Evolutionary conservation across 768 basidiomycete species (phyloP).

Genomic region (Mycena vulgaris): DNA sequence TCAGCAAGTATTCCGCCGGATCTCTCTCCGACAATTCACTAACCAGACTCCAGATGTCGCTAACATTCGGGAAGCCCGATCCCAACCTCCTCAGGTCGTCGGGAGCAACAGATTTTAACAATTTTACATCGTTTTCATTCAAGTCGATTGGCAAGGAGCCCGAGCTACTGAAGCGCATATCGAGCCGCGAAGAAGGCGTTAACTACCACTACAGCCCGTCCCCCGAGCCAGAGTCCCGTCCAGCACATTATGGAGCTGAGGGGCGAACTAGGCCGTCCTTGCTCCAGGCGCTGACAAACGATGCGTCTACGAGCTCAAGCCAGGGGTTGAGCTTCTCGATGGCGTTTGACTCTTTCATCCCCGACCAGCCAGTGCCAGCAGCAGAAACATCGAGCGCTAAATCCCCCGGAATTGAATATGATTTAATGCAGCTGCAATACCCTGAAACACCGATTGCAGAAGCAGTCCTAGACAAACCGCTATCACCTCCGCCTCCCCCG

Average conservation of each 20-base stretch:
- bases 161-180: slow-evolving; percentile 66
- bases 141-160: slow-evolving; percentile 69
- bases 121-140: slow-evolving; percentile 59
- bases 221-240: slow-evolving; percentile 30
- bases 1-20: slow-evolving; percentile 6
- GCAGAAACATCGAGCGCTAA: not conserved
- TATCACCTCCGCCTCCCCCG: slow-evolving; percentile 3
- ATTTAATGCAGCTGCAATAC: slow-evolving; percentile 32
- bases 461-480: not conserved
- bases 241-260: slow-evolving; percentile 1
- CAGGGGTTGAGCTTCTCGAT: not conserved
- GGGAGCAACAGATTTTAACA: slow-evolving; percentile 11
- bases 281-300: slow-evolving; percentile 28
- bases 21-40: not conserved
- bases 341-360: not conserved
- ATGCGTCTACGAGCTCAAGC: not conserved
- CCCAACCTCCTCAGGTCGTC: slow-evolving; percentile 21
- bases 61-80: slow-evolving; percentile 22
- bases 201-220: slow-evolving; percentile 45
- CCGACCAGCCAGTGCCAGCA: not conserved
- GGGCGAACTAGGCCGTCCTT: slow-evolving; percentile 31
- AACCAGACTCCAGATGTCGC: slow-evolving; percentile 8
- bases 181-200: slow-evolving; percentile 48
- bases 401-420: slow-evolving; percentile 11
- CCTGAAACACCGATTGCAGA: slow-evolving; percentile 12